Percentiles rank a stretch among this genome's conserved stretches.
phyloP scores from a whole-genome alignment of 441 rosid species.

The Corymbia calophylla region DNA sequence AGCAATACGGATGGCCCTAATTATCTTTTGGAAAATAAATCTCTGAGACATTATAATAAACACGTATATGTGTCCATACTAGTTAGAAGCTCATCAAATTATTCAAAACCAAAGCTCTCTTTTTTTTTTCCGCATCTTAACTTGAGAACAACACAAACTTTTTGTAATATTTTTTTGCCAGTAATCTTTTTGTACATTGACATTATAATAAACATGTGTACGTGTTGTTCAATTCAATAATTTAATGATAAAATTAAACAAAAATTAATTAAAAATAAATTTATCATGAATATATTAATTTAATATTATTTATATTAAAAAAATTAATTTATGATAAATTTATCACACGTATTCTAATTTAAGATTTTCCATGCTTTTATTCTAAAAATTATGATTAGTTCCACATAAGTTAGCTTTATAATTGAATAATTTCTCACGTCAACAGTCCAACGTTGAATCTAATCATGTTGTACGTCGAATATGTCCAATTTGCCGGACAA shows the following conservation, averaged over 20 bases:
- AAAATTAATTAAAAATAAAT: too few species aligned
- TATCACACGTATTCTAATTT: too few species aligned
- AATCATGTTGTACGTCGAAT: neutral
- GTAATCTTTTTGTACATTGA: too few species aligned
- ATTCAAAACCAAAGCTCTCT: neutral
- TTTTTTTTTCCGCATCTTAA: neutral
- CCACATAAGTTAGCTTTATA: neutral
- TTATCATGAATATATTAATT: too few species aligned
- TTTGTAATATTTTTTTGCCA: neutral
- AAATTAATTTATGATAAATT: too few species aligned
- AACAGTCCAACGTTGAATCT: neutral
- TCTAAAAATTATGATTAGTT: neutral
- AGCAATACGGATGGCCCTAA: neutral
- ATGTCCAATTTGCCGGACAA: neutral
- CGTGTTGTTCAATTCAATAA: too few species aligned
- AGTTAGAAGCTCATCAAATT: neutral
- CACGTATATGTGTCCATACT: neutral
- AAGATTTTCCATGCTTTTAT: too few species aligned
- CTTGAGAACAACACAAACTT: neutral
- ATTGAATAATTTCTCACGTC: neutral
- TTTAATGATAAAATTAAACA: too few species aligned
- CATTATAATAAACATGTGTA: too few species aligned
- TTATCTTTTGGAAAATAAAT: rapidly evolving
- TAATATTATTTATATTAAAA: too few species aligned
- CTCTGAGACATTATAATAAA: neutral